A percentile compares a stretch with the other conserved stretches of the same genome.
phyloP scores from a whole-genome alignment of 2,329 filamentous ascomycete species.

The Xylariaceae sp. region DNA sequence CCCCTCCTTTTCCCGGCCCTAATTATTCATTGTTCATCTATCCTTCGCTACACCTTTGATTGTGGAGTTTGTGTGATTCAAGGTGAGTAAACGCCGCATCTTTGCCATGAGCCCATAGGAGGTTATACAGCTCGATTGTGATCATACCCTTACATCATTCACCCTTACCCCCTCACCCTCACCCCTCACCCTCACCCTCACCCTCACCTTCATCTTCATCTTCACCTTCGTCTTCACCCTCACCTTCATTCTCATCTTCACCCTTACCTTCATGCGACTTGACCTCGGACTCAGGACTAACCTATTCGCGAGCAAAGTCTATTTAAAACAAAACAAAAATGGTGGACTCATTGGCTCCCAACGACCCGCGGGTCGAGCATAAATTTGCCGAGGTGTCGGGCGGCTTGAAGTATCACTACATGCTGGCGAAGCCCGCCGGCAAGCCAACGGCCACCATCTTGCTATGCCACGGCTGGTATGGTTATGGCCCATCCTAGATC shows the following conservation, averaged over 20 bases:
- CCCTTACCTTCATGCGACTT: not conserved
- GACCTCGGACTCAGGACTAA: conserved; percentile 1
- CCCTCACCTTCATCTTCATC: too few relatives aligned
- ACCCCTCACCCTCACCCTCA: too few relatives aligned
- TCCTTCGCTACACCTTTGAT: not conserved
- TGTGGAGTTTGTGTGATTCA: not conserved
- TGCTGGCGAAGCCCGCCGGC: conserved; percentile 46
- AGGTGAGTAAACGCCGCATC: not conserved
- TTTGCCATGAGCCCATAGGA: not conserved
- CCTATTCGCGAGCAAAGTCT: not conserved
- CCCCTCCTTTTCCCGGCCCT: not conserved
- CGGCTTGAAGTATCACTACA: conserved; percentile 64
- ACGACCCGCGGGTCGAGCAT: conserved; percentile 62
- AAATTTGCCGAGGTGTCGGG: conserved; percentile 55
- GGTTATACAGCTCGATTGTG: too few relatives aligned
- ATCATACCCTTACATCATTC: too few relatives aligned
- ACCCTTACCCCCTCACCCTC: too few relatives aligned
- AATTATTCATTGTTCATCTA: not conserved
- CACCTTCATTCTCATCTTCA: not conserved
- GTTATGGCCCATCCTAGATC: not conserved
- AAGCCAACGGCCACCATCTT: conserved; percentile 45
- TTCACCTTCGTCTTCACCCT: not conserved
- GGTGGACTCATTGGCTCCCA: conserved; percentile 57
- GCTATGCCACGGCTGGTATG: conserved; percentile 34
- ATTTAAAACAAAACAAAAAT: conserved; percentile 21